These are phyloP conservation scores for Penicillium canariense DNA, from an alignment of 495 filamentous ascomycete genomes.

Conservation along the genomic window DNA sequence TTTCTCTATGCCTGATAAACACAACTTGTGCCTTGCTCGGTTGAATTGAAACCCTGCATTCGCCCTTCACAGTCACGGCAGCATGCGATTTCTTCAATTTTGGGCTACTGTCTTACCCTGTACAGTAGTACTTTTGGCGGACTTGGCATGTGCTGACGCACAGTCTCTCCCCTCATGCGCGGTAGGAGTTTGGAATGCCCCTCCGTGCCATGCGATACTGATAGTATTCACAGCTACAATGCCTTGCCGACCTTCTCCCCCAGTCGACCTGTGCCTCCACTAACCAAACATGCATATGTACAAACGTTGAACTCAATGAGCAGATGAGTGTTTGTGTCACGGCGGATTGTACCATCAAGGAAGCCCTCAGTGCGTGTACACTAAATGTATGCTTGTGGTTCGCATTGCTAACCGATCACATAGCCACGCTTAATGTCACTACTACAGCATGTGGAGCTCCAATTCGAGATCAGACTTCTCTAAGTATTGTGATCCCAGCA, in stretches of 20 bases:
- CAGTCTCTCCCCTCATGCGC: neutral
- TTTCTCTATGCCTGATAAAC: neutral
- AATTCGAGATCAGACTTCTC: slow-evolving; percentile 1
- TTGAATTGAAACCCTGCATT: neutral
- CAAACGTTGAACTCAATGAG: slow-evolving; percentile 14
- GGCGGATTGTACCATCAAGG: slow-evolving; percentile 15
- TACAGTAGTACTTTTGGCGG: neutral
- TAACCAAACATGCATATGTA: slow-evolving; percentile 19
- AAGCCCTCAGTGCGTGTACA: slow-evolving; percentile 15
- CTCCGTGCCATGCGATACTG: neutral
- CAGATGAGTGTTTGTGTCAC: slow-evolving; percentile 12
- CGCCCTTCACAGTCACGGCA: neutral
- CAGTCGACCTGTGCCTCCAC: slow-evolving; percentile 5
- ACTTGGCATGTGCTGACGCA: neutral
- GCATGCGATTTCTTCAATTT: neutral
- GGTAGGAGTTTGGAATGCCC: neutral
- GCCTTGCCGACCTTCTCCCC: neutral
- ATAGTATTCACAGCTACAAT: neutral
- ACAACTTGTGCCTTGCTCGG: neutral
- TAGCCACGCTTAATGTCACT: slow-evolving; percentile 8
- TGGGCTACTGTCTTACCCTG: neutral
- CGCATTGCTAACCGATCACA: neutral
- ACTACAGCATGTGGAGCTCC: neutral
- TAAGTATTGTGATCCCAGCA: slow-evolving; percentile 2
- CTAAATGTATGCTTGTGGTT: neutral